These are phyloP conservation scores for Hericium coralloides DNA, from an alignment of 768 basidiomycete genomes.

Conservation along the genomic window DNA sequence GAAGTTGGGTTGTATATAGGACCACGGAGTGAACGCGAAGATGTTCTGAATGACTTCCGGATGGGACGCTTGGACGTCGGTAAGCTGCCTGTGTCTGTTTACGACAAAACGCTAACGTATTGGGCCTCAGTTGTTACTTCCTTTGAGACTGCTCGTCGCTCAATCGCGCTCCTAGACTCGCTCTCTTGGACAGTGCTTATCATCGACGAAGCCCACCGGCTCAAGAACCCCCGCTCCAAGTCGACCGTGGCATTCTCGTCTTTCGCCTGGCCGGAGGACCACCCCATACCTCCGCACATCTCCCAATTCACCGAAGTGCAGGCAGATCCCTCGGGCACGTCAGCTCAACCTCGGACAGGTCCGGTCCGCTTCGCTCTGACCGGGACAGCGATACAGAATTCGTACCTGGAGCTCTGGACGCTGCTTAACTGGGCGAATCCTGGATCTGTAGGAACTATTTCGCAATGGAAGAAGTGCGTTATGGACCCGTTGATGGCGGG, in stretches of 20 bases:
- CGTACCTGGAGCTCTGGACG: constrained; percentile 86
- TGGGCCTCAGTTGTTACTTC: constrained; percentile 61
- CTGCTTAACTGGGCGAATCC: constrained; percentile 91
- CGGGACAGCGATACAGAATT: constrained; percentile 79
- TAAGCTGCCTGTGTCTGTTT: constrained; percentile 27
- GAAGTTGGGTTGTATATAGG: constrained; percentile 72
- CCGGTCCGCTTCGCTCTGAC: constrained; percentile 73
- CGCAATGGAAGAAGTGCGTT: constrained; percentile 73
- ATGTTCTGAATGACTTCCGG: constrained; percentile 61
- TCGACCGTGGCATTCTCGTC: constrained; percentile 62
- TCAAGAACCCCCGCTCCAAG: constrained; percentile 71
- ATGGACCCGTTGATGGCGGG: constrained; percentile 57
- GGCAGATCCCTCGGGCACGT: neutral
- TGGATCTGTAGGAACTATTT: constrained; percentile 57
- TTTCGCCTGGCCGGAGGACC: constrained; percentile 40
- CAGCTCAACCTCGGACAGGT: constrained; percentile 2
- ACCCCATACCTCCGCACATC: constrained; percentile 8
- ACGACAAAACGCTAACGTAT: neutral
- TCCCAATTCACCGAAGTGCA: constrained; percentile 9
- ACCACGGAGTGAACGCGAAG: constrained; percentile 37
- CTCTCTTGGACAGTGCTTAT: constrained; percentile 66
- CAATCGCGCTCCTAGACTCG: constrained; percentile 60
- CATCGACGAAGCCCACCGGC: constrained; percentile 85
- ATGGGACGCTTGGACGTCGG: constrained; percentile 80
- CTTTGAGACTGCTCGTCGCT: constrained; percentile 63